Conservation (phyloP, 2,329 filamentous ascomycete species). For the Ilyonectria destructans region DNA sequence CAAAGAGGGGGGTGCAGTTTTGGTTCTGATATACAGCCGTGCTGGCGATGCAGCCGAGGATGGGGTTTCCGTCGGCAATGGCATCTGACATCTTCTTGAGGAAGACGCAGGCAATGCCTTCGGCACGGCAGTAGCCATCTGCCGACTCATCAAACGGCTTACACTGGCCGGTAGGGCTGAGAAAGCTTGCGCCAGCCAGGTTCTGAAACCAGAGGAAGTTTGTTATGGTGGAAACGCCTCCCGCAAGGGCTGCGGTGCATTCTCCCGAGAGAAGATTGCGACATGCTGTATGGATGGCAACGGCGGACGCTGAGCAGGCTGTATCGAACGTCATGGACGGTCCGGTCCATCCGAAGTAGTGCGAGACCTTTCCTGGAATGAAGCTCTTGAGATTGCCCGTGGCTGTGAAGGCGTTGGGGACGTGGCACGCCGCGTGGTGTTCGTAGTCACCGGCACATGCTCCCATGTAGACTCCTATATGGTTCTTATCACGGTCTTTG, state of each 20-base stretch:
- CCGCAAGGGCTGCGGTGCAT: slow-evolving; percentile 54
- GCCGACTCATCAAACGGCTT: slow-evolving; percentile 56
- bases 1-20: slow-evolving; percentile 56
- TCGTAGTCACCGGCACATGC: slow-evolving; percentile 56
- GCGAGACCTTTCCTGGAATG: slow-evolving; percentile 52
- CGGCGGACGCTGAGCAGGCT: slow-evolving; percentile 56
- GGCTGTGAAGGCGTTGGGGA: slow-evolving; percentile 49
- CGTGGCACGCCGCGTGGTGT: slow-evolving; percentile 54
- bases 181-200: slow-evolving; percentile 42
- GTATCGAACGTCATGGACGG: slow-evolving; percentile 56
- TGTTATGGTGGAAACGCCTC: slow-evolving; percentile 57
- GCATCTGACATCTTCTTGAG: slow-evolving; percentile 66
- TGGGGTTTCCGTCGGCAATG: slow-evolving; percentile 62
- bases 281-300: slow-evolving; percentile 56
- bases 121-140: slow-evolving; percentile 69
- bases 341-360: slow-evolving; percentile 58
- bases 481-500: too few relatives aligned
- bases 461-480: neutral
- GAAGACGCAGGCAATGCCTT: slow-evolving; percentile 62
- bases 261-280: slow-evolving; percentile 50
- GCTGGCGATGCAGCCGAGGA: slow-evolving; percentile 59
- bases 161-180: slow-evolving; percentile 48
- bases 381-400: slow-evolving; percentile 55
- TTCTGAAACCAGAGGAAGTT: slow-evolving; percentile 41
- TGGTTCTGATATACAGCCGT: slow-evolving; percentile 62